Base-by-base conservation (phyloP, 1,284 basidiomycete genomes). In the Ustilago xerochloae region DNA sequence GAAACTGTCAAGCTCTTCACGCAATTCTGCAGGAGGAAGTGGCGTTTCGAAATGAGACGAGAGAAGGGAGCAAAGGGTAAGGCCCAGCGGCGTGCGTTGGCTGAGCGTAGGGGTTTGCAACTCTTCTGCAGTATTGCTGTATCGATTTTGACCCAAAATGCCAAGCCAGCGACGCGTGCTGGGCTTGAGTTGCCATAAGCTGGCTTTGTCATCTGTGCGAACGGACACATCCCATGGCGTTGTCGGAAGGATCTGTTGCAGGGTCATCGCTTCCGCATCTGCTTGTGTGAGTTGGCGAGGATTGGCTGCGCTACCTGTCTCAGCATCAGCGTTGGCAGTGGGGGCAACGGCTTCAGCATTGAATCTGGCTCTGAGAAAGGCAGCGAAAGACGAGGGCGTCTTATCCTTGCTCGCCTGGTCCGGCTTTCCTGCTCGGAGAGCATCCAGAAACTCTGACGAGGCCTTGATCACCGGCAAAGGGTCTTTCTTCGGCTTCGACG, bases 161-260 rank as follows among this genome's bases (percentile, higher is more conserved):
- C 54, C 65, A 12, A 67, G 59, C 56, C 56, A 58, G 6, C 60
- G 56, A n/a, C 60, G 50, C 3, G 60, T 63, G 56, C 56, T 60
- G 6, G 47, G 32, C 29, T 52, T 51, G 6, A 60, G 47, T 43
- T 52, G 51, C 29, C 36, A 47, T 16, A 59, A 22, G 10, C 46
- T 30, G 1, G 22, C 47, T 5, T 51, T 46, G 18, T 63, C 60
- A 5, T 63, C 46, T 1, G 46, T 51, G 56, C 41, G 26, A 10
- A 69, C 52, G 2, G 47, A 39, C 13, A 69, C 22, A 13, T 59
- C 20, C 32, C 36, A 59, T 18, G 50, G 12, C 1, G 55, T 22
- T 8, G 30, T 41, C 3, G 60, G 48, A 8, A 33, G 36, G n/a
- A 54, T 2, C 5, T 1, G 39, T 9, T 38, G 39, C 4, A 18